These are phyloP conservation scores for Syncephalastrum contaminatum DNA, from an alignment of 371 early-diverging fungal genomes.

Conservation along the genomic window DNA sequence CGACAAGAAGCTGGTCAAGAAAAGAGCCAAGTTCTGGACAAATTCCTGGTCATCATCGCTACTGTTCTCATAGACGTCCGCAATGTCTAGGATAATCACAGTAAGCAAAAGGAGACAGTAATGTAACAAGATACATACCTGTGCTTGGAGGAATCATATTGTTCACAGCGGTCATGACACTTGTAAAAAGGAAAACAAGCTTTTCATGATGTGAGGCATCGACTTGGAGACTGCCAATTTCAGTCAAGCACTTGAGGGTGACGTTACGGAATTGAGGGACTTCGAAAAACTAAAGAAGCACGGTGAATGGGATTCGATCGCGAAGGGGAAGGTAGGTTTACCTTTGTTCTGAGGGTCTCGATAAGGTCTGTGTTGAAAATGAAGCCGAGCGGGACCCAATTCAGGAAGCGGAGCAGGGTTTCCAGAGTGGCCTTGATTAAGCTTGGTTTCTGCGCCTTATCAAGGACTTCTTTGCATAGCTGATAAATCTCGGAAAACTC, in stretches of 20 bases:
- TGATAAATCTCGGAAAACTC: slow-evolving; percentile 97
- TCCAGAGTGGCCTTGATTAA: slow-evolving; percentile 92
- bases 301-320: not conserved
- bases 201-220: slow-evolving; percentile 76
- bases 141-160: slow-evolving; percentile 69
- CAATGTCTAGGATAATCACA: slow-evolving; percentile 56
- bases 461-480: slow-evolving; percentile 94
- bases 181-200: slow-evolving; percentile 78
- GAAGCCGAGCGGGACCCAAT: slow-evolving; percentile 97
- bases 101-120: not conserved
- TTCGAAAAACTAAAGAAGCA: slow-evolving; percentile 66
- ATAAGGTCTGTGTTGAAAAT: slow-evolving; percentile 96
- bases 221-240: slow-evolving; percentile 84
- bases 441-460: slow-evolving; percentile 84
- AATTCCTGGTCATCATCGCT: slow-evolving; percentile 85
- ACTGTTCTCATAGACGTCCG: slow-evolving; percentile 79
- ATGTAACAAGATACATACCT: slow-evolving; percentile 36
- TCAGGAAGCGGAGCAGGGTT: slow-evolving; percentile 92
- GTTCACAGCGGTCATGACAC: slow-evolving; percentile 71
- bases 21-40: slow-evolving; percentile 39
- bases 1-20: slow-evolving; percentile 83
- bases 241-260: slow-evolving; percentile 92
- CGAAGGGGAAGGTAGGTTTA: slow-evolving; percentile 28
- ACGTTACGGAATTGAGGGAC: slow-evolving; percentile 88
- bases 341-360: slow-evolving; percentile 77